These are phyloP conservation scores for Lentithecium fluviatile DNA, from an alignment of 495 filamentous ascomycete species.

Conservation along the genomic window DNA sequence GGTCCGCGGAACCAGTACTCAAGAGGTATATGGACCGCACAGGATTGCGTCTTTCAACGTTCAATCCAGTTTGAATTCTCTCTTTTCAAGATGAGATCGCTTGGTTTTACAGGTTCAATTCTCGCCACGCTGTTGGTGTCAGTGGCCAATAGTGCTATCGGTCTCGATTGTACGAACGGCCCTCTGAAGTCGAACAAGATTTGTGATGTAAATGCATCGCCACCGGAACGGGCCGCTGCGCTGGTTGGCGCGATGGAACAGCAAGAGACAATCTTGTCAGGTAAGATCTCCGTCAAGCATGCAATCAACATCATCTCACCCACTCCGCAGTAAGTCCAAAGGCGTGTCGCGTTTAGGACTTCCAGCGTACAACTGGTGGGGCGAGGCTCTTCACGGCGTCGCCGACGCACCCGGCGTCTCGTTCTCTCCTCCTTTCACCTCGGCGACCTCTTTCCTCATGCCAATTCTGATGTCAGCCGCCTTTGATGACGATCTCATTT, in stretches of 20 bases:
- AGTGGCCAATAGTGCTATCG: slow-evolving; percentile 3
- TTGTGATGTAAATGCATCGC: slow-evolving; percentile 1
- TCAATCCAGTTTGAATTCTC: too few relatives aligned
- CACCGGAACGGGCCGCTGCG: slow-evolving; percentile 17
- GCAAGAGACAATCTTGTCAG: slow-evolving; percentile 28
- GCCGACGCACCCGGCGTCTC: slow-evolving; percentile 34
- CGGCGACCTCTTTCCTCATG: slow-evolving; percentile 51
- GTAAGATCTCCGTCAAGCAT: background rate
- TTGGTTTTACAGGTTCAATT: too few relatives aligned
- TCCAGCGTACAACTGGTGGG: slow-evolving; percentile 53
- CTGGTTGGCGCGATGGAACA: slow-evolving; percentile 14
- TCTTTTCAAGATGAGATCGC: too few relatives aligned
- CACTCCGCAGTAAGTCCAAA: slow-evolving; percentile 30
- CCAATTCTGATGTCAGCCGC: slow-evolving; percentile 48
- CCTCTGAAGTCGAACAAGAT: slow-evolving; percentile 21
- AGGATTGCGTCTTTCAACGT: too few relatives aligned
- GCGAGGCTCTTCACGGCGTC: slow-evolving; percentile 50
- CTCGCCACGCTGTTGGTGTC: background rate
- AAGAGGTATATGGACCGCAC: too few relatives aligned
- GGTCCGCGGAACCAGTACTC: too few relatives aligned
- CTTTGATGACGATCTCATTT: slow-evolving; percentile 51
- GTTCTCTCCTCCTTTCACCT: slow-evolving; percentile 42
- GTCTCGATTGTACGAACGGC: slow-evolving; percentile 2
- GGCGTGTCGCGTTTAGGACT: slow-evolving; percentile 47
- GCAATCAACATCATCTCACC: background rate